These are phyloP conservation scores for Mortierella hygrophila DNA, from an alignment of 192 early-diverging fungal species.

Conservation along the genomic window DNA sequence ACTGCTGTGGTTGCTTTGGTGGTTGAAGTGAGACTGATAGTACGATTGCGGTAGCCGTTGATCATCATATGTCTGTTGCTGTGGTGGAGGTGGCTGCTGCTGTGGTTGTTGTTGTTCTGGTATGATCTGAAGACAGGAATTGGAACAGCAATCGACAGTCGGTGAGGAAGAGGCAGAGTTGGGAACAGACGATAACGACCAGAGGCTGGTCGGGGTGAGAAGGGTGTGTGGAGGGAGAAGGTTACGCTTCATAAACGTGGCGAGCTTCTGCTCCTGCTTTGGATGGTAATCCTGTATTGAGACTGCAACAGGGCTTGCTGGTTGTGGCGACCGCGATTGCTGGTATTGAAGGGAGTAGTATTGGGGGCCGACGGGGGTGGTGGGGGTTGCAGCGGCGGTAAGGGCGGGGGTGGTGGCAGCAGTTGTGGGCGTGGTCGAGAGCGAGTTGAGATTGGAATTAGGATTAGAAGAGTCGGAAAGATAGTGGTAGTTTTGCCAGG, in stretches of 20 bases:
- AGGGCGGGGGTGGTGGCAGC: conserved; percentile 36
- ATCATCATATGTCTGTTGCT: neutral
- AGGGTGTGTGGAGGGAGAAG: conserved; percentile 51
- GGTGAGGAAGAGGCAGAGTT: conserved; percentile 32
- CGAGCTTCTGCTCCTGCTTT: conserved; percentile 49
- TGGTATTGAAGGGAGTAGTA: neutral
- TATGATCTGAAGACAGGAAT: neutral
- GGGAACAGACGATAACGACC: conserved; percentile 1
- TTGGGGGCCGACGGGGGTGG: conserved; percentile 31
- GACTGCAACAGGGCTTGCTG: conserved; percentile 43
- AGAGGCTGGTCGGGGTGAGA: conserved; percentile 12
- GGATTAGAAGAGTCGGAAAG: conserved; percentile 36
- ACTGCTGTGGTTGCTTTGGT: conserved; percentile 12
- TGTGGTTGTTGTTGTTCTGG: neutral
- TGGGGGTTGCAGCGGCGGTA: conserved; percentile 41
- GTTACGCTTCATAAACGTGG: conserved; percentile 53
- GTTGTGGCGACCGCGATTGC: conserved; percentile 24
- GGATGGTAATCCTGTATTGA: conserved; percentile 56
- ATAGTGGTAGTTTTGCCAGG: conserved; percentile 35
- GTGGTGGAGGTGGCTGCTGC: neutral
- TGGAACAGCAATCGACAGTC: conserved; percentile 23
- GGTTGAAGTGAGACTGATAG: neutral
- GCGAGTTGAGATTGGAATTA: conserved; percentile 38
- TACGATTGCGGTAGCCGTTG: conserved; percentile 6
- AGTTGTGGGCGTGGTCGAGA: conserved; percentile 49